Percentiles rank a stretch among this genome's conserved stretches.
phyloP scores from a whole-genome alignment of 2,329 filamentous ascomycete genomes.

The Hirsutella minnesotensis region DNA sequence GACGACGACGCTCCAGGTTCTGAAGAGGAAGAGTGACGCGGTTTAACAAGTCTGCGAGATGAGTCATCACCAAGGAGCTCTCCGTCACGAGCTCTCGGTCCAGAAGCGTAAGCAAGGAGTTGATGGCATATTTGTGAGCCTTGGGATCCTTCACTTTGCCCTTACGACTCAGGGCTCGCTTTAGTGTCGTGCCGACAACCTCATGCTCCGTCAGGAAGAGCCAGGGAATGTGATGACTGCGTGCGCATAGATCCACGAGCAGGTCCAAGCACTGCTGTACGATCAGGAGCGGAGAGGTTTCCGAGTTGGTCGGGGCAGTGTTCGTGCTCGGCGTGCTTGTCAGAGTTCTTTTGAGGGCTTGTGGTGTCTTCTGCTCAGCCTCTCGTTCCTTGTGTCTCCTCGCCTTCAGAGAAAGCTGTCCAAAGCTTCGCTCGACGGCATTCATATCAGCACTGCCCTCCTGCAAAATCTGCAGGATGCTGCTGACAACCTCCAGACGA shows the following conservation, averaged over 20 bases:
- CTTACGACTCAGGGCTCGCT: slow-evolving; percentile 67
- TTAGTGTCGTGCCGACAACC: slow-evolving; percentile 57
- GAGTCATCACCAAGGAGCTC: slow-evolving; percentile 93
- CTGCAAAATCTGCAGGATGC: slow-evolving; percentile 83
- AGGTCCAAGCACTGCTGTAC: slow-evolving; percentile 90
- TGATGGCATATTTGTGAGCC: slow-evolving; percentile 80
- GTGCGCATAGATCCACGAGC: slow-evolving; percentile 70
- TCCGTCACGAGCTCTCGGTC: slow-evolving; percentile 95
- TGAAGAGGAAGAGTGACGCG: slow-evolving; percentile 80
- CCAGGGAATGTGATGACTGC: slow-evolving; percentile 76
- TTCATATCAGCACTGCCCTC: slow-evolving; percentile 89
- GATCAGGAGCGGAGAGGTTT: slow-evolving; percentile 87
- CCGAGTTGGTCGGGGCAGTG: slow-evolving; percentile 52
- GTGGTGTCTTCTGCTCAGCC: slow-evolving; percentile 60
- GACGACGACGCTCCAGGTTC: slow-evolving; percentile 70
- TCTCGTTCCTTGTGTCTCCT: slow-evolving; percentile 62
- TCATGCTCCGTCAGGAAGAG: slow-evolving; percentile 96
- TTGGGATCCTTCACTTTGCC: slow-evolving; percentile 80
- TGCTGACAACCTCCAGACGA: slow-evolving; percentile 83
- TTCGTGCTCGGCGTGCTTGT: slow-evolving; percentile 41
- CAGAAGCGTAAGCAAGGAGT: slow-evolving; percentile 75
- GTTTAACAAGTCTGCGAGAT: slow-evolving; percentile 75
- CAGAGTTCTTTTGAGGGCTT: slow-evolving; percentile 62
- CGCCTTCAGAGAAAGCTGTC: slow-evolving; percentile 81
- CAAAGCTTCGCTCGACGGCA: slow-evolving; percentile 90